Evolutionary conservation across 176 grass and related monocot species (phyloP), one percentile per base, ranked within the genome.

Genomic region (Pontederia crassipes): DNA sequence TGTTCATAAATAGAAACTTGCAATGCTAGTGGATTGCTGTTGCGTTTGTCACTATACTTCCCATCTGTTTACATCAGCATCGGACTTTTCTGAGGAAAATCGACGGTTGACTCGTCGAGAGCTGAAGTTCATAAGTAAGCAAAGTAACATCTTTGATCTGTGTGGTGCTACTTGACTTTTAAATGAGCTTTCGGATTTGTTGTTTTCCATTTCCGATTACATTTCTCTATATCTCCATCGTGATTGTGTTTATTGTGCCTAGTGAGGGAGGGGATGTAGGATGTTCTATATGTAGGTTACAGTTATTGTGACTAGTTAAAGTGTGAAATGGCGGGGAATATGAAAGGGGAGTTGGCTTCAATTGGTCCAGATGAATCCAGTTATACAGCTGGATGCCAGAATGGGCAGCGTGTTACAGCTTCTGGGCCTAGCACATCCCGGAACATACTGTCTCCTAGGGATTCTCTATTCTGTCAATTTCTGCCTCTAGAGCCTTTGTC

Each of bases 401-500:
- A 63, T 73, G 71, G 50, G 51, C 71, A 64, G 59, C 71, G 58
- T 11, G 71, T 46, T 47, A 12, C 15, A n/a, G 60, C 45, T 63
- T 58, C 74, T 5, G 72, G n/a, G 14, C 51, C 51, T 27, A 67
- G 75, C 15, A 59, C 82, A 52, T 69, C 76, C 14, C 80, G 79
- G 79, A 77, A 45, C 52, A 63, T 28, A 49, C 55, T 59, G 27
- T 74, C 65, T 8, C 28, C 61, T 12, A 12, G 18, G 52, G 88
- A 83, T 28, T 57, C 62, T 2, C 79, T 73, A 29, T 10, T 52
- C 53, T 83, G 54, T 52, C 74, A 13, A 82, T 86, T 81, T 79
- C 58, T 95, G 66, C 69, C 66, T 8, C 70, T 86, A 20, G 89
- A 86, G 53, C 28, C 73, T 13, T 59, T 86, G 20, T 56, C 71